Base-by-base conservation (phyloP, 345 rosid genomes). In the Eutrema heterophyllum region DNA sequence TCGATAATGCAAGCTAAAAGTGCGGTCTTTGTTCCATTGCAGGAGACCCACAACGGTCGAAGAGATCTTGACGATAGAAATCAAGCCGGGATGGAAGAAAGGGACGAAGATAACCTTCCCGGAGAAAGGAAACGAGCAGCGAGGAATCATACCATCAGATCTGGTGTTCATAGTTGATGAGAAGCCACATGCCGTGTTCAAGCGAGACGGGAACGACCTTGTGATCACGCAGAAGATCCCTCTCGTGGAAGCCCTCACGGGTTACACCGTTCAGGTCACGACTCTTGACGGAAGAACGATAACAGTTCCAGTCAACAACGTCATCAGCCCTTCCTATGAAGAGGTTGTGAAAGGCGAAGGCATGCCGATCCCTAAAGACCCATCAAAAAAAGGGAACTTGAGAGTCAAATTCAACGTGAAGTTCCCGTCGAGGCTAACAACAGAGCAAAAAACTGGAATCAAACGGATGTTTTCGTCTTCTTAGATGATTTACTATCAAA, bases 31-130 rank as follows among this genome's bases (percentile, higher is more conserved):
- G 58, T 43, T 72, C 16, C 16, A 12, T 59, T 46, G 70, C 87
- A 91, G 97, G 85, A 89, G 80, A 59, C 80, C 97, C 14, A 7
- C 88, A 77, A 86, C 87, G 0, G 92, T 88, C 39, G 92, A 91
- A 73, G 97, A 93, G 71, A 85, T 93, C 33, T 76, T 89, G 38
- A 84, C 90, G 2, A 84, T 93, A 18, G 86, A 87, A 12, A 86
- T 93, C 78, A 89, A 91, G 83, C 92, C 94, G 0, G 98, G 97
- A 5, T 91, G 97, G 98, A 91, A 89, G 74, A 93, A 86, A 79
- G 96, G 97, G 65, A 91, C 98, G 4, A 91, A 88, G 78, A 84
- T 93, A 32, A 93, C 98, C 3, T 91, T 89, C 83, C 92, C 92
- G 0, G 89, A 91, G 83, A 93, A 89, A 80, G 98, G 98, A 15